Conservation (phyloP, 2,329 filamentous ascomycete genomes). For the Metarhizium rileyi region DNA sequence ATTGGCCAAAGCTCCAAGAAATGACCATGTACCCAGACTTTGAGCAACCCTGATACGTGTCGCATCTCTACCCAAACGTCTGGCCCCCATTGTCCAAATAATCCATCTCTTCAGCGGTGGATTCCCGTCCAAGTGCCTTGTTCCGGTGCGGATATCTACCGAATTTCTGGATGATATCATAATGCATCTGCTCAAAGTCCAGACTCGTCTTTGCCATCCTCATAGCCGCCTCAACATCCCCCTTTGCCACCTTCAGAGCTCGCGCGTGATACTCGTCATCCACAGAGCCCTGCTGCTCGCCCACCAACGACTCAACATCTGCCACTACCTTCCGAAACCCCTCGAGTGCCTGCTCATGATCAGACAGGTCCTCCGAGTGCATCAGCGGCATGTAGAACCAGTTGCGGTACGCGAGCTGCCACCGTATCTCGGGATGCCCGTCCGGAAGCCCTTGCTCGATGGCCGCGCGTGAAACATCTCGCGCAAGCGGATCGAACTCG, state of each 20-base stretch:
- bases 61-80: constrained; percentile 25
- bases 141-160: constrained; percentile 53
- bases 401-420: constrained; percentile 28
- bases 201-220: constrained; percentile 13
- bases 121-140: constrained; percentile 34
- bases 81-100: constrained; percentile 38
- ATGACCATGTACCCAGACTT: too few relatives aligned
- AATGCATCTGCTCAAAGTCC: constrained; percentile 35
- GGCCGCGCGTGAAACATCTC: constrained; percentile 30
- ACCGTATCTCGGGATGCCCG: constrained; percentile 18
- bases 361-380: constrained; percentile 42
- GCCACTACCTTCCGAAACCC: constrained; percentile 21
- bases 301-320: constrained; percentile 23
- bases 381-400: constrained; percentile 54
- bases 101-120: constrained; percentile 37
- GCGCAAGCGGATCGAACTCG: constrained; percentile 46
- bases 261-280: constrained; percentile 15
- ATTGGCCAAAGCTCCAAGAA: too few relatives aligned
- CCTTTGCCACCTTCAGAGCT: constrained; percentile 18
- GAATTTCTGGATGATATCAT: constrained; percentile 40
- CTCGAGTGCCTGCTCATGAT: constrained; percentile 30
- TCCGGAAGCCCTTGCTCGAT: constrained; percentile 22
- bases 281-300: constrained; percentile 11
- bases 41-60: too few relatives aligned
- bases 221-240: constrained; percentile 16